A percentile compares a stretch with the other conserved stretches of the same genome.
Conservation (phyloP, 768 basidiomycete genomes). For the Boletus huronensis region DNA sequence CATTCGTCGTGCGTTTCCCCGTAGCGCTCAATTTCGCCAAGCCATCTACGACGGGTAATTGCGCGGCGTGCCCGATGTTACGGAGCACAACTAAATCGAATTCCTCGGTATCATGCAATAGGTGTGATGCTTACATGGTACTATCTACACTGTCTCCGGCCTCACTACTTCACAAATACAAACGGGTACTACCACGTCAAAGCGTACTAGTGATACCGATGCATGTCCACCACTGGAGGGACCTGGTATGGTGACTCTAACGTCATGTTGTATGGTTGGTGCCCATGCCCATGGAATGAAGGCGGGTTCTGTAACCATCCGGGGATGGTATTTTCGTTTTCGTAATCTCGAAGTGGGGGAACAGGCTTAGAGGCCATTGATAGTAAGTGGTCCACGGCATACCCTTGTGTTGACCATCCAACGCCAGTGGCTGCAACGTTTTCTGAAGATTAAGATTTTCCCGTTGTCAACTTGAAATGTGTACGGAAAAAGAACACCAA, state of each 20-base stretch:
- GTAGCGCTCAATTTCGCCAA: neutral
- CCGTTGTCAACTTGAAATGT: neutral
- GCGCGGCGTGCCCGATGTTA: neutral
- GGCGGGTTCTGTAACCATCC: conserved; percentile 8
- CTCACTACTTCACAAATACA: neutral
- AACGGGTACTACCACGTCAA: no score
- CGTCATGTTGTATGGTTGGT: conserved; percentile 7
- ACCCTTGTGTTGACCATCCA: conserved; percentile 8
- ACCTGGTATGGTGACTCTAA: neutral
- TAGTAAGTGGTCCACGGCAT: conserved; percentile 1
- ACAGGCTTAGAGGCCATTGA: conserved; percentile 1
- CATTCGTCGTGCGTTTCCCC: neutral
- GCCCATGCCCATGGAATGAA: neutral
- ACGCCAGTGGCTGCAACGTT: neutral
- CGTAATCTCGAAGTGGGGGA: conserved; percentile 1
- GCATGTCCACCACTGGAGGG: neutral
- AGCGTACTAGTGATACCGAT: conserved; percentile 6
- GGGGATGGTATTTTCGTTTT: neutral
- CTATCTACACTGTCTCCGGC: neutral
- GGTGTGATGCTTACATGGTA: neutral
- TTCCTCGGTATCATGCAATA: neutral
- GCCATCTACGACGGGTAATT: neutral
- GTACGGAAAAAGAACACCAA: conserved; percentile 7
- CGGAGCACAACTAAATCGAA: neutral
- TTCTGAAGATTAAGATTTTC: conserved; percentile 1